Evolutionary conservation across 345 rosid genomes (phyloP).

Genomic region (Dimocarpus longan): DNA sequence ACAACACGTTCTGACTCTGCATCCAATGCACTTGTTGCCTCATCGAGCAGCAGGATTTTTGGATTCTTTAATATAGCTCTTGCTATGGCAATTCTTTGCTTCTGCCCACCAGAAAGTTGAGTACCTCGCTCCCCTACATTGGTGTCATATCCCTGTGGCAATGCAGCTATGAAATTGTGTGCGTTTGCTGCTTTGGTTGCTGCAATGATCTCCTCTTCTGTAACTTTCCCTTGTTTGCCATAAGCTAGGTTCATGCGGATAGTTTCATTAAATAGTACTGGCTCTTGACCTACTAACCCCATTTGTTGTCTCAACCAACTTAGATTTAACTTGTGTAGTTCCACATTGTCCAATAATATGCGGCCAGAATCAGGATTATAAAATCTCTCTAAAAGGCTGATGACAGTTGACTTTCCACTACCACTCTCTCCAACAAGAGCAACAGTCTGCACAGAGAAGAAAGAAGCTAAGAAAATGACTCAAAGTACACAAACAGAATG

Average conservation of each 20-base stretch:
- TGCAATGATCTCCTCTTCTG: slow-evolving; percentile 55
- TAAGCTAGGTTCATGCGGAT: slow-evolving; percentile 62
- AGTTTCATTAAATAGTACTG: slow-evolving; percentile 71
- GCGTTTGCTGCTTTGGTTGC: slow-evolving; percentile 68
- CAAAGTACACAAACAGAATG: not conserved
- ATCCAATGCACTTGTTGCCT: slow-evolving; percentile 79
- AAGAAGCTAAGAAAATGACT: not conserved
- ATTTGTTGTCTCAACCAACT: slow-evolving; percentile 74
- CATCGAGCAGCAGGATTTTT: slow-evolving; percentile 61
- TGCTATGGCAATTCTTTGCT: slow-evolving; percentile 66
- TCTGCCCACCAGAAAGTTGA: slow-evolving; percentile 77
- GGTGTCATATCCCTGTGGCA: slow-evolving; percentile 68
- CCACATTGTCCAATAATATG: slow-evolving; percentile 43
- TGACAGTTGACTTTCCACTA: slow-evolving; percentile 74
- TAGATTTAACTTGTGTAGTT: slow-evolving; percentile 41
- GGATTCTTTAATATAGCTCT: slow-evolving; percentile 70
- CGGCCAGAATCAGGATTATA: slow-evolving; percentile 70
- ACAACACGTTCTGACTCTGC: slow-evolving; percentile 69
- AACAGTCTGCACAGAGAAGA: slow-evolving; percentile 44
- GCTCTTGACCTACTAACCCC: slow-evolving; percentile 78
- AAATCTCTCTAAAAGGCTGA: slow-evolving; percentile 67
- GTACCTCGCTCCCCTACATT: slow-evolving; percentile 67
- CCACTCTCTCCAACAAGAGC: slow-evolving; percentile 83
- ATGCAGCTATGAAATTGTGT: slow-evolving; percentile 60
- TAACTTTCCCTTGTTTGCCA: slow-evolving; percentile 51